Evolutionary conservation across 768 basidiomycete genomes (phyloP).

Genomic region (Coprinopsis strossmayeri): DNA sequence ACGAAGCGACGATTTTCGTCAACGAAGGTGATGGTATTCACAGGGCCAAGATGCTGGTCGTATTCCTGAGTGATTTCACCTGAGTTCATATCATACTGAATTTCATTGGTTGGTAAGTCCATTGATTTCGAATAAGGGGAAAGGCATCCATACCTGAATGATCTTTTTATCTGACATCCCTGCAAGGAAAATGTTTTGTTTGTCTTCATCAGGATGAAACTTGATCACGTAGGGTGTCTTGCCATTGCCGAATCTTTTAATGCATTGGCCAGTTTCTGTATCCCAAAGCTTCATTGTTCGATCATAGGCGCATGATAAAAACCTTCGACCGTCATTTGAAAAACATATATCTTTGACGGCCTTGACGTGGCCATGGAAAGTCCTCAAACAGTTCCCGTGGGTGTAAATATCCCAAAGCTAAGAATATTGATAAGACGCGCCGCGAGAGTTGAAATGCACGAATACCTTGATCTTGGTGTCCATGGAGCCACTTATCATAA

Average conservation of each 20-base stretch:
- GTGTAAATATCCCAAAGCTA: conserved; percentile 98
- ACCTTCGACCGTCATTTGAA: conserved; percentile 85
- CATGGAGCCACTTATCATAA: conserved; percentile 92
- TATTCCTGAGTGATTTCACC: conserved; percentile 98
- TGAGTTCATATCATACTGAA: conserved; percentile 89
- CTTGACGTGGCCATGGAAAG: conserved; percentile 95
- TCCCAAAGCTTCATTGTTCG: conserved; percentile 99
- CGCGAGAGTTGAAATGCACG: background rate
- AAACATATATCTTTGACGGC: conserved; percentile 96
- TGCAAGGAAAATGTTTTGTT: conserved; percentile 92
- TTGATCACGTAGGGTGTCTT: conserved; percentile 94
- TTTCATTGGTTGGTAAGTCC: conserved; percentile 1
- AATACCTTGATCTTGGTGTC: conserved; percentile 95
- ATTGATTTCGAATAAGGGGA: background rate
- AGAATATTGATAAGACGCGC: conserved; percentile 9
- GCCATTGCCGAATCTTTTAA: conserved; percentile 95
- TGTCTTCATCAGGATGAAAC: conserved; percentile 95
- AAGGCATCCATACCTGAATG: conserved; percentile 66
- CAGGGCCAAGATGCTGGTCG: conserved; percentile 96
- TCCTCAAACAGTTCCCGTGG: conserved; percentile 92
- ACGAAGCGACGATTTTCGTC: conserved; percentile 97
- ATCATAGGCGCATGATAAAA: conserved; percentile 92
- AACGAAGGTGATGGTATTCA: conserved; percentile 98
- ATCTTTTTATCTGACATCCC: conserved; percentile 99
- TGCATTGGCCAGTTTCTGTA: conserved; percentile 96